Conservation (phyloP, 2,329 filamentous ascomycete genomes). For the Alternaria alternata region DNA sequence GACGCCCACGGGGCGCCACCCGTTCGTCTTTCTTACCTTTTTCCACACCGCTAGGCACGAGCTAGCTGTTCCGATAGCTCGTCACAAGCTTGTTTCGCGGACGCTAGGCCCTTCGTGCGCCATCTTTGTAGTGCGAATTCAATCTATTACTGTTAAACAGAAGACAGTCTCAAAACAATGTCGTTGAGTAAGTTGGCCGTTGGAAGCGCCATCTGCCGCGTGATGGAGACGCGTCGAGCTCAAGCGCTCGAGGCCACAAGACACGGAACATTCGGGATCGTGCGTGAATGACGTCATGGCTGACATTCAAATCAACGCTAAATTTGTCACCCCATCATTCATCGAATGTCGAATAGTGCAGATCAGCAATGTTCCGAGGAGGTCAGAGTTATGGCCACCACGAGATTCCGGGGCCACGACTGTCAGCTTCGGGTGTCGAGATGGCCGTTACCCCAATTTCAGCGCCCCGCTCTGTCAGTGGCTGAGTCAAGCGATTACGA, state of each 20-base stretch:
- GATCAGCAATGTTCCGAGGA: background rate
- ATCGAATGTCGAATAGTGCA: background rate
- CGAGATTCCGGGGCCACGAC: background rate
- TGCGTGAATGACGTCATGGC: slow-evolving; percentile 12
- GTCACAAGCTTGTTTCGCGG: slow-evolving; percentile 10
- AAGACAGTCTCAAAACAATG: background rate
- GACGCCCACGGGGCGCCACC: slow-evolving; percentile 2
- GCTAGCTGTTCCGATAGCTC: slow-evolving; percentile 5
- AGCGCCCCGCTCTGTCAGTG: background rate
- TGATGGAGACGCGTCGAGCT: slow-evolving; percentile 1
- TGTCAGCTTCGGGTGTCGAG: background rate
- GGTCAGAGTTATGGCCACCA: background rate
- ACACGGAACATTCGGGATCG: slow-evolving; percentile 1
- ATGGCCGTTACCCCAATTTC: background rate
- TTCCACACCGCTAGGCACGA: slow-evolving; percentile 17
- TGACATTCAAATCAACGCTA: background rate
- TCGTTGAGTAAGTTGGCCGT: background rate
- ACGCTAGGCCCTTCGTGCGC: background rate
- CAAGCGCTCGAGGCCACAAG: slow-evolving; percentile 1
- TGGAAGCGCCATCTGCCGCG: background rate
- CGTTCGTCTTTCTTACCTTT: slow-evolving; percentile 15
- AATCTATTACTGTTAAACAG: background rate
- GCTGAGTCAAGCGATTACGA: slow-evolving; percentile 1
- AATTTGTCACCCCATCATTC: background rate
- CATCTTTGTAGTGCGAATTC: background rate